Base-by-base conservation (phyloP, 345 rosid genomes). In the Brassica rapa region DNA sequence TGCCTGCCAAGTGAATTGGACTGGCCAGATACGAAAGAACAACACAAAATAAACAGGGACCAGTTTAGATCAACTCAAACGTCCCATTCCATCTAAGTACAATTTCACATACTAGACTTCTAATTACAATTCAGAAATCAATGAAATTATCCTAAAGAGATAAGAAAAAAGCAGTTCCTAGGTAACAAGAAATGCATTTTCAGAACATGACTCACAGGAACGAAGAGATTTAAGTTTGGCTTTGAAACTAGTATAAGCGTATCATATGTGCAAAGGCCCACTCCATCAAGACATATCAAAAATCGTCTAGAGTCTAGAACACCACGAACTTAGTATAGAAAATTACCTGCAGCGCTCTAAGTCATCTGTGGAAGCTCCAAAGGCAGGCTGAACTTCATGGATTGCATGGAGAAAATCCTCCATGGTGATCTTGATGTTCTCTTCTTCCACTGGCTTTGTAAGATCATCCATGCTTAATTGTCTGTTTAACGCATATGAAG, bases 341-440 rank as follows among this genome's bases (percentile, higher is more conserved):
- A 55, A 75, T 69, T 84, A 93, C 98, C 99, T 96, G 97, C 95
- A 88, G 43, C 91, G 87, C 84, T 93, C 93, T 71, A 93, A 93
- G 77, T 96, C 99, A 82, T 96, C 97, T 35, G 93, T 91, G 69
- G 99, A 96, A 12, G 97, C 99, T 81, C 99, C 98, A 70, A 96
- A 96, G 68, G 98, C 99, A 68, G 99, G 98, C 77, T 82, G 70
- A 67, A 96, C 74, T 82, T 96, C 99, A 8, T 81, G 79, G 35
- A 91, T 84, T 39, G 98, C 99, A 51, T 86, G 86, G 70, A 90
- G 78, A 82, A 96, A 96, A 86, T 96, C 98, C 15, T 90, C 91
- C 98, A 91, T 91, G 4, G 97, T 90, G 67, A 93, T 97, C 84
- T 87, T 96, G 70, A 96, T 96, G 77, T 83, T 96, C 68, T 96